These are phyloP conservation scores for Aquilaria malaccensis DNA, from an alignment of 345 rosid genomes.

Conservation along the genomic window DNA sequence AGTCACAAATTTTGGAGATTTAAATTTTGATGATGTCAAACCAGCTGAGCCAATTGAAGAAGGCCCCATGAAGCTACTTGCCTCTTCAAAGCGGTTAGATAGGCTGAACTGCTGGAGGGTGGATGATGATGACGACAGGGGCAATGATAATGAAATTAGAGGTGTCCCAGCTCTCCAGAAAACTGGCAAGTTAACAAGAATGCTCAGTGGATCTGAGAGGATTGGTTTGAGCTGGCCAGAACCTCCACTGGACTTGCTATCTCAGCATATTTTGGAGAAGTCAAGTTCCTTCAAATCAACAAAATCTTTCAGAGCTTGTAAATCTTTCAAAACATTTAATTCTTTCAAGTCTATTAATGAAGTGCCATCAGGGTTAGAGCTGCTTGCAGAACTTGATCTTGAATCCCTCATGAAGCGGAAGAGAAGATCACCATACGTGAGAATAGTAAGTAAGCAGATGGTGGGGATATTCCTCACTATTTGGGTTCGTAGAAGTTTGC, in stretches of 20 bases:
- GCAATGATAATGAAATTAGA: neutral
- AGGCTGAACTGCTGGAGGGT: conserved; percentile 50
- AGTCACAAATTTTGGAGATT: conserved; percentile 13
- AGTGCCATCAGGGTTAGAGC: conserved; percentile 30
- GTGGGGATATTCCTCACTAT: conserved; percentile 76
- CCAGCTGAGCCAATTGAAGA: conserved; percentile 25
- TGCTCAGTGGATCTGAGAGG: conserved; percentile 15
- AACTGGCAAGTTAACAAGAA: conserved; percentile 10
- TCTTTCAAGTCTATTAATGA: conserved; percentile 52
- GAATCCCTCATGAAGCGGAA: conserved; percentile 53
- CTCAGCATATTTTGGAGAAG: conserved; percentile 53
- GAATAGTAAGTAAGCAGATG: conserved; percentile 85
- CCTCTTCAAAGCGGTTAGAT: conserved; percentile 52
- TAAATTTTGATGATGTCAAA: conserved; percentile 16
- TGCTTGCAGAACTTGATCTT: conserved; percentile 54
- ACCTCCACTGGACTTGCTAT: conserved; percentile 55
- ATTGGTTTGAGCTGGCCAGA: conserved; percentile 19
- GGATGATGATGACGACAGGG: conserved; percentile 22
- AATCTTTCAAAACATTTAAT: conserved; percentile 41
- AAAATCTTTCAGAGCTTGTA: conserved; percentile 43
- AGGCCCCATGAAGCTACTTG: conserved; percentile 45
- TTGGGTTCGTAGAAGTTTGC: conserved; percentile 79
- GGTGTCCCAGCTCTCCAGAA: conserved; percentile 27
- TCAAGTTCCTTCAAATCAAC: conserved; percentile 51
- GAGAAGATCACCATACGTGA: conserved; percentile 48